phyloP scores from a whole-genome alignment of 371 early-diverging fungal species.

The Enteropsectra breve region DNA sequence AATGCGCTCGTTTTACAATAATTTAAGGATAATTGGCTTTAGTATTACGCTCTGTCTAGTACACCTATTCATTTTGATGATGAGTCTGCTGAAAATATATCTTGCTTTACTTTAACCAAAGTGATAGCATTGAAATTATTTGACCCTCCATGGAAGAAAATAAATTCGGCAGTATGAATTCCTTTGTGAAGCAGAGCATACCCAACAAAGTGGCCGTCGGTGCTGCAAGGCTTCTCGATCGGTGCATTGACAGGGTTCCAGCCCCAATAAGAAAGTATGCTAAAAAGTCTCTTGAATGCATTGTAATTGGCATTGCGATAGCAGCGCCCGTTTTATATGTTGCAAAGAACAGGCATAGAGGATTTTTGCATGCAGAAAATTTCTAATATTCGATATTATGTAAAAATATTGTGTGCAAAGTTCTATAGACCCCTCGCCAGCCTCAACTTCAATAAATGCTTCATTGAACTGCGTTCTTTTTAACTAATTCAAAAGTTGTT shows the following conservation, averaged over 20 bases:
- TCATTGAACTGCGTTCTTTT: no score
- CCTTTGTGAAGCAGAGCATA: neutral
- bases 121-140: no score
- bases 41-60: no score
- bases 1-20: no score
- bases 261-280: slow-evolving; percentile 3
- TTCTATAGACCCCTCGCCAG: neutral
- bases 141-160: no score
- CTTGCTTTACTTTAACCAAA: no score
- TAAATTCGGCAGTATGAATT: no score
- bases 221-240: neutral
- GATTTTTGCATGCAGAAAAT: slow-evolving; percentile 1
- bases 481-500: no score
- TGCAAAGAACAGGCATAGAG: neutral
- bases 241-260: slow-evolving; percentile 11
- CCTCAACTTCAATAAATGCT: neutral
- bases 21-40: no score
- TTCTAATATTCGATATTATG: neutral
- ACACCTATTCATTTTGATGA: no score
- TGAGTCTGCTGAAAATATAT: no score
- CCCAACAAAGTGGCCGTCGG: neutral
- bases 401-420: slow-evolving; percentile 12
- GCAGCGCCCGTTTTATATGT: slow-evolving; percentile 4
- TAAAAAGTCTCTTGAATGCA: neutral
- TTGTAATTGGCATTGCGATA: neutral